Conservation (phyloP, 805 yeast genomes). For the Kodamaea hsintzibuensis region DNA sequence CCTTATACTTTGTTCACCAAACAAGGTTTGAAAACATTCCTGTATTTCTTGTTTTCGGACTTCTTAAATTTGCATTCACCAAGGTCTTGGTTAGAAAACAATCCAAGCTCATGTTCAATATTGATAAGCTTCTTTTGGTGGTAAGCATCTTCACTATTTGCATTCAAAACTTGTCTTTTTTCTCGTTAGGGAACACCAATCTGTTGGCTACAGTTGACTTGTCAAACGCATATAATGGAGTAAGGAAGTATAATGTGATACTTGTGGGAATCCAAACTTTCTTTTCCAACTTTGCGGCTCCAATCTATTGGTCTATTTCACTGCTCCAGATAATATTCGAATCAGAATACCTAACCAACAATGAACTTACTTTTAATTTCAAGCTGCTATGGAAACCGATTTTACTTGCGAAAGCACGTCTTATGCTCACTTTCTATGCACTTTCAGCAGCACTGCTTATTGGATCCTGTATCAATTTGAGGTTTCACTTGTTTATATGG, state of each 20-base stretch:
- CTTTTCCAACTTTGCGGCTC: conserved; percentile 81
- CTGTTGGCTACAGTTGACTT: conserved; percentile 89
- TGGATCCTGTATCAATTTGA: conserved; percentile 67
- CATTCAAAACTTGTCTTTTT: conserved; percentile 76
- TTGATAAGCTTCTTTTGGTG: conserved; percentile 16
- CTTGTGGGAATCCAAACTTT: conserved; percentile 79
- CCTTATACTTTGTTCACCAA: conserved; percentile 54
- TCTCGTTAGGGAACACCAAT: conserved; percentile 87
- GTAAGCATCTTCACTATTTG: conserved; percentile 44
- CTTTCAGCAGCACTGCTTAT: conserved; percentile 59
- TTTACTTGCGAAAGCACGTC: conserved; percentile 35
- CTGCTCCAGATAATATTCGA: conserved; percentile 43
- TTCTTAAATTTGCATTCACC: conserved; percentile 20
- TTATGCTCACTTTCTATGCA: conserved; percentile 55
- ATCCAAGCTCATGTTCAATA: not conserved
- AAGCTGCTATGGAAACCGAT: conserved; percentile 30
- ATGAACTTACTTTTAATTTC: conserved; percentile 18
- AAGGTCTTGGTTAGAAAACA: conserved; percentile 10
- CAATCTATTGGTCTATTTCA: conserved; percentile 75
- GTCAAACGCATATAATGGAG: conserved; percentile 90
- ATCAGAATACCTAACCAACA: conserved; percentile 18
- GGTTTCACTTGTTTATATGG: conserved; percentile 94
- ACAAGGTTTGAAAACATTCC: conserved; percentile 58
- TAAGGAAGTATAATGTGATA: conserved; percentile 64
- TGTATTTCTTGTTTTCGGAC: conserved; percentile 40